Evolutionary conservation across 176 grass and related monocot genomes (phyloP).

Genomic region (Phoenix roebelenii): DNA sequence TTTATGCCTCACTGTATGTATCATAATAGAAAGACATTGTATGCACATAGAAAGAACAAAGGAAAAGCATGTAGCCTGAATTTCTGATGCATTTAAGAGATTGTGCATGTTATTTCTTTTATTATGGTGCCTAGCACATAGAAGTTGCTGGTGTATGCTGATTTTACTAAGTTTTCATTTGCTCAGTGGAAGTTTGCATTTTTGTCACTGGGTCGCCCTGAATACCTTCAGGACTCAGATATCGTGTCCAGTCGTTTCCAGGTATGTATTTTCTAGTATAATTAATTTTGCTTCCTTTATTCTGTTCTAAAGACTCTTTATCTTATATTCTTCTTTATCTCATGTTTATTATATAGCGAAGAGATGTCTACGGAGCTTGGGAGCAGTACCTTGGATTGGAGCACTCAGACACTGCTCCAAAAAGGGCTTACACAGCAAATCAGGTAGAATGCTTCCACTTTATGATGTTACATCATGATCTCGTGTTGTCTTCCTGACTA

Average conservation of each 20-base stretch:
- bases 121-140: too few species aligned
- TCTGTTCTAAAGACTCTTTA: slow-evolving; percentile 8
- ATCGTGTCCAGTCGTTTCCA: slow-evolving; percentile 63
- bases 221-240: slow-evolving; percentile 79
- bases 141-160: neutral
- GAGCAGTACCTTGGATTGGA: slow-evolving; percentile 97
- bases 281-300: neutral
- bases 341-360: slow-evolving; percentile 43
- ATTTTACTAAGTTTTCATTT: slow-evolving; percentile 13
- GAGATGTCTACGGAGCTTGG: slow-evolving; percentile 95
- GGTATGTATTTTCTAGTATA: slow-evolving; percentile 25
- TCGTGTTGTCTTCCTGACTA: neutral
- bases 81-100: too few species aligned
- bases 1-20: too few species aligned
- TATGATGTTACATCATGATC: neutral
- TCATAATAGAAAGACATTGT: too few species aligned
- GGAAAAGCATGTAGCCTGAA: too few species aligned
- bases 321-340: slow-evolving; percentile 26
- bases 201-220: slow-evolving; percentile 73
- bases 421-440: slow-evolving; percentile 64
- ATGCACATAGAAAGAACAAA: too few species aligned
- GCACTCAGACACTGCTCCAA: slow-evolving; percentile 74
- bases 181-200: slow-evolving; percentile 89
- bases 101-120: neutral
- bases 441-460: slow-evolving; percentile 34